phyloP scores from a whole-genome alignment of 345 rosid species.

The Aurinia saxatilis region DNA sequence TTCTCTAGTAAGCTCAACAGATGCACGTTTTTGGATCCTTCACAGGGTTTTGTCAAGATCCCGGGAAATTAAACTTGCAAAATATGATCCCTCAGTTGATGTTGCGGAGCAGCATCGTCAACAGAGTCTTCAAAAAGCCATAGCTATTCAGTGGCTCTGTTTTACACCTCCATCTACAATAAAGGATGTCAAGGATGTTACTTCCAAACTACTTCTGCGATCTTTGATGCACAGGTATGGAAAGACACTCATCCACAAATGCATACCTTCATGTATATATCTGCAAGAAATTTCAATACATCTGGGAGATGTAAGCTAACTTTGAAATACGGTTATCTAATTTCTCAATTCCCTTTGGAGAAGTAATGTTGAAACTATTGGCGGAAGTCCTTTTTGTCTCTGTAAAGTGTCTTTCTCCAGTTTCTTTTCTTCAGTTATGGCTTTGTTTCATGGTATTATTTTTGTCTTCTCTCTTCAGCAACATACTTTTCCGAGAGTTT shows the following conservation, averaged over 20 bases:
- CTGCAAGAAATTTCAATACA: not conserved
- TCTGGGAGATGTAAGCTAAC: not conserved
- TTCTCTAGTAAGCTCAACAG: conserved; percentile 14
- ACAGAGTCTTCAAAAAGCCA: conserved; percentile 93
- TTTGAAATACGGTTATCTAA: not conserved
- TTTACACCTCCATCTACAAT: conserved; percentile 92
- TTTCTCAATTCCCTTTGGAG: not conserved
- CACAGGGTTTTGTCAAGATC: conserved; percentile 86
- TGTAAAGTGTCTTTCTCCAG: not conserved
- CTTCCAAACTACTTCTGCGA: conserved; percentile 63
- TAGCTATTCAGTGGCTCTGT: conserved; percentile 94
- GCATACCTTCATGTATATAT: not conserved
- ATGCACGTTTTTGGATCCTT: conserved; percentile 17
- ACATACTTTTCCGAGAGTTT: conserved; percentile 88
- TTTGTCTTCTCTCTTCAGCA: conserved; percentile 38
- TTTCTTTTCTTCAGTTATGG: conserved; percentile 3
- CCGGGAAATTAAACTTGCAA: conserved; percentile 68
- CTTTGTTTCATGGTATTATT: conserved; percentile 9
- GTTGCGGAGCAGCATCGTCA: conserved; percentile 90
- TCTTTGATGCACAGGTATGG: conserved; percentile 84
- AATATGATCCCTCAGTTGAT: conserved; percentile 69
- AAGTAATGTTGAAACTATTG: not conserved
- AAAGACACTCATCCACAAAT: not conserved
- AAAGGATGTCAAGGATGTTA: conserved; percentile 51
- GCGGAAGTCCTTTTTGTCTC: not conserved